phyloP scores from a whole-genome alignment of 352 stramenopile genomes.

The Pseudoperonospora humuli region DNA sequence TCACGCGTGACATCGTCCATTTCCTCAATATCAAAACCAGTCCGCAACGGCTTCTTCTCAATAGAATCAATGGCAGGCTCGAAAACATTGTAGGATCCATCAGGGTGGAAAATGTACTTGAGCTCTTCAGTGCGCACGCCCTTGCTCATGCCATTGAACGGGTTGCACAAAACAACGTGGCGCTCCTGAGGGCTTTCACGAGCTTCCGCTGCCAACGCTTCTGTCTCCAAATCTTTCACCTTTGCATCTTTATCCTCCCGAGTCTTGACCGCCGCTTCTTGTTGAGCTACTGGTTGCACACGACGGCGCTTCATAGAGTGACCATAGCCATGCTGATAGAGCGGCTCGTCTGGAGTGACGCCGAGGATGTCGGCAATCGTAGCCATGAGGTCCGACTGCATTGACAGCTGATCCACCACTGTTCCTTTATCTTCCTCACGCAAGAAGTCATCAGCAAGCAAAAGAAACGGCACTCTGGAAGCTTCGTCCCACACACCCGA shows the following conservation, averaged over 20 bases:
- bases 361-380: slow-evolving; percentile 61
- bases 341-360: slow-evolving; percentile 36
- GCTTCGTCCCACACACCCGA: slow-evolving; percentile 62
- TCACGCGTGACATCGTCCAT: slow-evolving; percentile 43
- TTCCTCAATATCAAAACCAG: slow-evolving; percentile 52
- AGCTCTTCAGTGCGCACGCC: slow-evolving; percentile 52
- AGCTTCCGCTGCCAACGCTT: slow-evolving; percentile 12
- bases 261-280: slow-evolving; percentile 6
- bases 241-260: slow-evolving; percentile 12
- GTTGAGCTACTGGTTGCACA: slow-evolving; percentile 10
- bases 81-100: slow-evolving; percentile 65
- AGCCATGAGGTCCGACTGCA: slow-evolving; percentile 68
- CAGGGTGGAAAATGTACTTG: slow-evolving; percentile 68
- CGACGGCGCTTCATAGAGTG: slow-evolving; percentile 64
- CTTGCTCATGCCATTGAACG: slow-evolving; percentile 64
- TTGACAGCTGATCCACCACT: slow-evolving; percentile 47
- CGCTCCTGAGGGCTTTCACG: slow-evolving; percentile 26
- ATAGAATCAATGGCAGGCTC: slow-evolving; percentile 32
- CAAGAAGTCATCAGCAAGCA: slow-evolving; percentile 61
- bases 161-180: slow-evolving; percentile 56
- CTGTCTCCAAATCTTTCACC: slow-evolving; percentile 4
- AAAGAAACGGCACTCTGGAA: slow-evolving; percentile 49
- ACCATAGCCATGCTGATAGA: slow-evolving; percentile 58
- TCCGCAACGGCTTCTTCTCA: slow-evolving; percentile 43
- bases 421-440: slow-evolving; percentile 33